phyloP scores from a whole-genome alignment of 306 rosid genomes.

The Dalbergia oliveri region DNA sequence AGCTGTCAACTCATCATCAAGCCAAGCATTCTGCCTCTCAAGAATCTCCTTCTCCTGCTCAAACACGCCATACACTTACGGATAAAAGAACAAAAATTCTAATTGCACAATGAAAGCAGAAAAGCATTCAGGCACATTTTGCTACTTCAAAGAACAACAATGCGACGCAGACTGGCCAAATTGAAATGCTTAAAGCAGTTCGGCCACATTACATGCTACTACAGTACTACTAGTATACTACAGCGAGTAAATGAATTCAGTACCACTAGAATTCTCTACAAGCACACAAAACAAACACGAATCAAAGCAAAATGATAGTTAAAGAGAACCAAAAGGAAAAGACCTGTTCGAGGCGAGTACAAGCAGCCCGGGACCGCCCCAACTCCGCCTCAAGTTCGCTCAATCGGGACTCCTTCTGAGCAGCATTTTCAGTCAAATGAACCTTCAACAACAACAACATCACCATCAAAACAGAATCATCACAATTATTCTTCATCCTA shows the following conservation, averaged over 20 bases:
- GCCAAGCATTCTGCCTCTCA: constrained; percentile 87
- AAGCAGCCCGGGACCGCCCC: constrained; percentile 68
- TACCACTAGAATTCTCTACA: constrained; percentile 12
- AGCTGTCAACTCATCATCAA: constrained; percentile 78
- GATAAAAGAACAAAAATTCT: constrained; percentile 27
- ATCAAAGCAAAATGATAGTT: constrained; percentile 8
- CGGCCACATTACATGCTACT: neutral
- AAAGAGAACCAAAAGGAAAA: constrained; percentile 35
- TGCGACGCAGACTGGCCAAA: neutral
- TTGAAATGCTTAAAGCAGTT: neutral
- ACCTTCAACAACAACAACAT: constrained; percentile 58
- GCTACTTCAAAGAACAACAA: constrained; percentile 14
- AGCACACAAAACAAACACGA: neutral
- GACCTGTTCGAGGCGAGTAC: constrained; percentile 82
- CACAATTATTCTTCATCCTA: neutral
- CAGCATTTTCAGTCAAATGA: constrained; percentile 64
- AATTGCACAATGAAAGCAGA: neutral
- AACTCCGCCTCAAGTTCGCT: constrained; percentile 79
- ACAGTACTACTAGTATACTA: constrained; percentile 16
- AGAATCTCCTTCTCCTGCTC: constrained; percentile 93
- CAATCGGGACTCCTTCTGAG: constrained; percentile 78
- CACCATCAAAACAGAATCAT: constrained; percentile 26
- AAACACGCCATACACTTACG: neutral
- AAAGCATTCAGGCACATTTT: constrained; percentile 13
- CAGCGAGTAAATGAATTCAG: neutral